Base-by-base conservation (phyloP, 345 rosid genomes). In the Lepidium sativum region DNA sequence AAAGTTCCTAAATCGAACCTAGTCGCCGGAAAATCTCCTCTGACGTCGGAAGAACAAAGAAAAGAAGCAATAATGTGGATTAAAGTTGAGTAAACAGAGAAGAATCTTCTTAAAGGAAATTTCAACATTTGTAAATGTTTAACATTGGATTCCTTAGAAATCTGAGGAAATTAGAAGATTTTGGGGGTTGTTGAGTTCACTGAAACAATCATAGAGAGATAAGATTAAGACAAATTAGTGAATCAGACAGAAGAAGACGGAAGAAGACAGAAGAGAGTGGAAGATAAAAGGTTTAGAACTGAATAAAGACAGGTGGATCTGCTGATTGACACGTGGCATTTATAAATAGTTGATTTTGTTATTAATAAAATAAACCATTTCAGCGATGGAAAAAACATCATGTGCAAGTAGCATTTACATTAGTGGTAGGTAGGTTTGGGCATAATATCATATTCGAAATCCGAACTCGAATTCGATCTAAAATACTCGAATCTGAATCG, bases 1-100 rank as follows among this genome's bases (percentile, higher is more conserved):
- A 94, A 61, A 35, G 91, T 86, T 1, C 88, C 92, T 75, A 94
- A 79, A 83, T 94, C 95, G 76, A 94, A 90, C 43, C 80, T 83
- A 0, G 84, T 82, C 10, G 84, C 55, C 45, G 78, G 70, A 4
- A 61, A 27, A 52, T 67, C 72, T 1, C 42, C 51, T 38, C 38
- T 25, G 13, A 54, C 77, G 58, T 53, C 66, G 65, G 75, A 58
- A 31, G 76, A 70, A 55, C 77, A 81, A 77, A 76, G 79, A 15
- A 81, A 43, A 11, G 80, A 37, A 60, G 71, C 67, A 10, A 58
- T 11, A 59, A 72, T 66, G 67, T 58, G 56, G 8, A 58, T 71
- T 21, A 65, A 73, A 27, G 64, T 43, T 15, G 42, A 59, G 38
- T 68, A 37, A 54, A 76, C 42, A 33, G 34, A 15, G 35, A 64